Evolutionary conservation across 305 asterid species (phyloP), one percentile per base, ranked within the genome.

Genomic region (Plantago lanceolata): DNA sequence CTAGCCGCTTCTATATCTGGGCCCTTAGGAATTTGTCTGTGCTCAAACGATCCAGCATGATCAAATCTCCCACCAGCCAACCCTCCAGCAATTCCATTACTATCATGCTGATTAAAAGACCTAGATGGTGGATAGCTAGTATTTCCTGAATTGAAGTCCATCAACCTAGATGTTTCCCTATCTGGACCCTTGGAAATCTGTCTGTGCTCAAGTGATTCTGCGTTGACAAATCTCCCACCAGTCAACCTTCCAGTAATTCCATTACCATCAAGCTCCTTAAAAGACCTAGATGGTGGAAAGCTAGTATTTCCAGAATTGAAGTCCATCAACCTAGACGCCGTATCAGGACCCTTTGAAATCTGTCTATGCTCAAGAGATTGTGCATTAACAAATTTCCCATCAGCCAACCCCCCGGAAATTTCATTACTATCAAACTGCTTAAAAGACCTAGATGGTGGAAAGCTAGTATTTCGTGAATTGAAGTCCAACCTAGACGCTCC

Each of bases 191-290:
- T 74, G 4, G 78, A 51, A 56, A 66, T 57, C 60, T 73, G 85
- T 64, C 79, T 79, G 72, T 72, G 81, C 40, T 33, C 40, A 33
- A 7, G 9, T 33, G 40, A 33, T 33, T 7, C 28, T 24, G 28
- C 40, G 5, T 33, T 33, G 9, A 4, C 8, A 33, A 49, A 17
- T 18, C 16, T 49, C 55, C 55, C 15, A 11, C 12, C 19, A 53
- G 31, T 9, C 17, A 24, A 20, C 5, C 40, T 7, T 33, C 40
- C 40, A 33, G 63, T 63, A 35, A 59, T 55, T 71, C 84, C 66
- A 71, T 77, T 85, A 64, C 73, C 70, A 68, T 80, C 89, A 21
- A 77, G 85, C 73, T 79, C 86, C 76, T 76, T 79, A 64, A 56
- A 47, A 73, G 52, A 69, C 77, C 75, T 84, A 33, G 40, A 33